Conservation (phyloP, 306 rosid species). For the Cicer yamashitae region DNA sequence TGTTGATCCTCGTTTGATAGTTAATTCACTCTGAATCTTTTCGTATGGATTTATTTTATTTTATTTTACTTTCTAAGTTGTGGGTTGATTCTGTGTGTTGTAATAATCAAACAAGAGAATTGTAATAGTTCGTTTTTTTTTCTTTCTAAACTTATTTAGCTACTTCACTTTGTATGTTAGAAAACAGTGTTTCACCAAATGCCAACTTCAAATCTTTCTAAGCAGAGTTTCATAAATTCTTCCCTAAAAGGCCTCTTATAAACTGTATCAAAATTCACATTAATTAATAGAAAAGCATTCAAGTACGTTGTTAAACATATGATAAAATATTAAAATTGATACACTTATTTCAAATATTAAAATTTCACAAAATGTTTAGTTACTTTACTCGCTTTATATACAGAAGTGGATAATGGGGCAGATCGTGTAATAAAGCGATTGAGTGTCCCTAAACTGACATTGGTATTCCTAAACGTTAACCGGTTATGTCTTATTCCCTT, state of each 20-base stretch:
- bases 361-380: no score
- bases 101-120: slow-evolving; percentile 3
- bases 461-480: no score
- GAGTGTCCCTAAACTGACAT: no score
- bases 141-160: no score
- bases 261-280: slow-evolving; percentile 7
- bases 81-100: not conserved
- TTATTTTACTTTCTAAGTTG: not conserved
- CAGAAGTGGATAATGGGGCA: no score
- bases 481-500: no score
- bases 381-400: no score
- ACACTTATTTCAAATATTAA: no score
- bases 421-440: no score
- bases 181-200: slow-evolving; percentile 19
- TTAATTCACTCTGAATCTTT: not conserved
- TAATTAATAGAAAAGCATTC: not conserved
- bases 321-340: not conserved
- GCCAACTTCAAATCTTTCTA: slow-evolving; percentile 55
- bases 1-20: slow-evolving; percentile 62
- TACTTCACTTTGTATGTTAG: no score
- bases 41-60: not conserved
- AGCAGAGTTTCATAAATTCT: slow-evolving; percentile 49
- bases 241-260: slow-evolving; percentile 39
- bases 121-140: not conserved
- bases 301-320: not conserved